Base-by-base conservation (phyloP, 2,329 filamentous ascomycete species). In the Tolypocladium ophioglossoides region DNA sequence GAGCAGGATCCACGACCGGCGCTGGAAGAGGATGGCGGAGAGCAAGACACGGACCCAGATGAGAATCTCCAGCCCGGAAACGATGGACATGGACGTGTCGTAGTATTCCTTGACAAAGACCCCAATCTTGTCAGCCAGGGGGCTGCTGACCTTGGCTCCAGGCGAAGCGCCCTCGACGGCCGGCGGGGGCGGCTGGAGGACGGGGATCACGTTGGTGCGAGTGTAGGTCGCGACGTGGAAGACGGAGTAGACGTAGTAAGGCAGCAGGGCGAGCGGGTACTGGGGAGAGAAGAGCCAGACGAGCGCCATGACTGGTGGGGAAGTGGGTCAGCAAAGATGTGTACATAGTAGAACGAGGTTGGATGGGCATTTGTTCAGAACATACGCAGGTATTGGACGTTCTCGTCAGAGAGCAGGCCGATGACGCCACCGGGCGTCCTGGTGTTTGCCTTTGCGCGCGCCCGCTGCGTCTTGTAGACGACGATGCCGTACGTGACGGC, bases 171-270 rank as follows among this genome's bases (percentile, higher is more conserved):
- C 76, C 20, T 78, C 76, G 44, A 80, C 77, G 40, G 80, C 72
- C 16, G 81, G 68, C 38, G 80, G 72, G 56, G 84, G 79, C 18
- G 91, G 89, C 65, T 87, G 79, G 64, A 99, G 68, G 59, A 89
- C 90, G 57, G 94, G 94, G 64, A 99, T 87, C 61, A 99, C 75
- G 76, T 95, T 95, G 70, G 88, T 87, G 71, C 94, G 91, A 61
- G 88, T 89, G 76, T 99, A 99, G 61, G 94, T 97, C 58, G 91
- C 89, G 63, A 97, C 91, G 75, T 99, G 94, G 85, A 99, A 99
- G 72, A 97, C 74, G 56, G 92, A 97, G 82, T 97, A 99, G 72
- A 99, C 89, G 63, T 85, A 86, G 76, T 96, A 99, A 32, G 94
- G 94, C 54, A 96, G 83, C 65, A 99, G 82, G 54, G 94, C 94